A percentile compares a stretch with the other conserved stretches of the same genome.
Evolutionary conservation across 2,329 filamentous ascomycete genomes (phyloP).

Genomic region (Alternaria novae-zelandiae): DNA sequence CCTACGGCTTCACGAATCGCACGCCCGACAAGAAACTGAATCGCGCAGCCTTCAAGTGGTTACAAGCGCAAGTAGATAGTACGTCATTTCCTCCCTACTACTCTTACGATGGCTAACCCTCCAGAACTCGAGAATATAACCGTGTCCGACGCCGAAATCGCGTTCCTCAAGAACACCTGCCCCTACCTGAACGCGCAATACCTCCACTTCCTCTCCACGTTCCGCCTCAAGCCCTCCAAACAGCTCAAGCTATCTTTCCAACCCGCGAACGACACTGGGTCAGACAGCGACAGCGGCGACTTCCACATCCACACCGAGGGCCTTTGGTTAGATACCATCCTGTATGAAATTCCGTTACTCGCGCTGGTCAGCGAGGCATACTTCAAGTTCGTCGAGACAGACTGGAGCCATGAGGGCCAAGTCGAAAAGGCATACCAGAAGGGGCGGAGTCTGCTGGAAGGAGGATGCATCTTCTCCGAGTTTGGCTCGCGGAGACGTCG

Average conservation of each 20-base stretch:
- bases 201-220: conserved; percentile 79
- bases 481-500: conserved; percentile 89
- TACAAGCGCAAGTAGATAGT: conserved; percentile 83
- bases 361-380: conserved; percentile 94
- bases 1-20: conserved; percentile 93
- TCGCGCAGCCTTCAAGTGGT: conserved; percentile 82
- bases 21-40: conserved; percentile 93
- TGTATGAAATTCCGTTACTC: conserved; percentile 95
- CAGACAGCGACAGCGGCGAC: conserved; percentile 73
- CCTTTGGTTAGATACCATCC: conserved; percentile 90
- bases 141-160: conserved; percentile 78
- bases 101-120: conserved; percentile 7
- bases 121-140: conserved; percentile 81
- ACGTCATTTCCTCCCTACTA: conserved; percentile 7
- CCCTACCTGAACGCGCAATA: conserved; percentile 80
- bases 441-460: conserved; percentile 76
- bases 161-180: conserved; percentile 79
- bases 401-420: conserved; percentile 89
- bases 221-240: conserved; percentile 79
- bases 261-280: conserved; percentile 61
- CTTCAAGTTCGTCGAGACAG: conserved; percentile 93
- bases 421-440: conserved; percentile 85
- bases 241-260: conserved; percentile 77
- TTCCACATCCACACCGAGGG: conserved; percentile 79
- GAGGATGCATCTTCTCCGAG: conserved; percentile 88